These are phyloP conservation scores for Rhizopogon roseolus DNA, from an alignment of 768 basidiomycete genomes.

Conservation along the genomic window DNA sequence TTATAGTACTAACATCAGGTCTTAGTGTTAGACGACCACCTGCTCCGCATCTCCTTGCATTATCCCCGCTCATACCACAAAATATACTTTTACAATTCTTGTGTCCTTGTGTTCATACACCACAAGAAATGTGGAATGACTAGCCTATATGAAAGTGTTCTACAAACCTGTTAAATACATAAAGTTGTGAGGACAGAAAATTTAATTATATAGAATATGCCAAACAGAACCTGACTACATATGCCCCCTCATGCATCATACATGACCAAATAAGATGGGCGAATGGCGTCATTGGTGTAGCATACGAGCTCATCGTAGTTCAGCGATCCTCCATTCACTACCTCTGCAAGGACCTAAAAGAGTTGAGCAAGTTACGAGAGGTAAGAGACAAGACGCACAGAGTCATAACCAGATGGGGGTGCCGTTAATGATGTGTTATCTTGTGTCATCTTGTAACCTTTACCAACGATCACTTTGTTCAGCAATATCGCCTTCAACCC, in stretches of 20 bases:
- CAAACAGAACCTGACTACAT: constrained; percentile 2
- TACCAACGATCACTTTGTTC: constrained; percentile 71
- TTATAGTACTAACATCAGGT: constrained; percentile 21
- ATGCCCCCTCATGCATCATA: constrained; percentile 42
- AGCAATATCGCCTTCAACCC: constrained; percentile 60
- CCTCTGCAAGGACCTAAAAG: constrained; percentile 59
- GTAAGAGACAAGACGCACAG: constrained; percentile 35
- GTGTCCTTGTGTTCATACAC: neutral
- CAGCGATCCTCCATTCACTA: constrained; percentile 48
- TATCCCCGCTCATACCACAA: constrained; percentile 26
- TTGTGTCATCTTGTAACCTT: constrained; percentile 59
- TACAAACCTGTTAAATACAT: neutral
- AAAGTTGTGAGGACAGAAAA: neutral
- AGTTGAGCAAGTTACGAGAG: neutral
- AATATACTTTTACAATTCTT: constrained; percentile 3
- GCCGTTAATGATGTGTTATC: constrained; percentile 51
- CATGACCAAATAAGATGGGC: constrained; percentile 67
- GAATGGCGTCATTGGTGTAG: constrained; percentile 65
- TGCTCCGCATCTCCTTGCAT: constrained; percentile 16
- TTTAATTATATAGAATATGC: neutral
- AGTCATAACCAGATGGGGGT: constrained; percentile 62
- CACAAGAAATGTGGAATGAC: neutral
- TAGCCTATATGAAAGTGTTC: neutral
- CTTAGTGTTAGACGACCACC: constrained; percentile 33
- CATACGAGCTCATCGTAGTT: constrained; percentile 73